Evolutionary conservation across 345 rosid genomes (phyloP).

Genomic region (Eutrema yunnanense): DNA sequence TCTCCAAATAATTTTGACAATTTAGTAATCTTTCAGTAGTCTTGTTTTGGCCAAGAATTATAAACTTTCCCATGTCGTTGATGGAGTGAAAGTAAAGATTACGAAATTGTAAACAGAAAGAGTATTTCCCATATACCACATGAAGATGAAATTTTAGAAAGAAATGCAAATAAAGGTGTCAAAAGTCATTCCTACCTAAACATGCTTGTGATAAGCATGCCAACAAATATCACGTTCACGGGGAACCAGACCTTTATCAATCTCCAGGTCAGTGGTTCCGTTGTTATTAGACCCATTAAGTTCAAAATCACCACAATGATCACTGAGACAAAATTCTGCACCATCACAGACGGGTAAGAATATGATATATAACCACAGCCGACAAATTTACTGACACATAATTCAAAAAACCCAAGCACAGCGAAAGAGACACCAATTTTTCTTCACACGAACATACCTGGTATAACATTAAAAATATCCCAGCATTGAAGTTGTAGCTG

Average conservation of each 20-base stretch:
- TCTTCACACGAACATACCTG: constrained; percentile 48
- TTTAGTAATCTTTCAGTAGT: not conserved
- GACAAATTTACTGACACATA: constrained; percentile 43
- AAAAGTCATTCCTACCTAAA: constrained; percentile 60
- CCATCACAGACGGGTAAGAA: constrained; percentile 11
- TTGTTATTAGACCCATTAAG: constrained; percentile 60
- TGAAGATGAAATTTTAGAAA: not conserved
- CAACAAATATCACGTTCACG: constrained; percentile 89
- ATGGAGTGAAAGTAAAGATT: not conserved
- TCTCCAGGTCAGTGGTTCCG: constrained; percentile 80
- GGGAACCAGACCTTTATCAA: constrained; percentile 95
- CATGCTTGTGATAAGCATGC: constrained; percentile 99
- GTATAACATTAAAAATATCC: constrained; percentile 89
- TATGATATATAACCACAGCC: not conserved
- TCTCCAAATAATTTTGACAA: not conserved
- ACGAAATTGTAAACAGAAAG: not conserved
- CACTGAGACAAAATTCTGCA: constrained; percentile 93
- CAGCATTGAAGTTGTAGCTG: constrained; percentile 88
- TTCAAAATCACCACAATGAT: constrained; percentile 67
- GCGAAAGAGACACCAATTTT: not conserved
- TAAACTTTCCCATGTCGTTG: not conserved
- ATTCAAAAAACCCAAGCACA: constrained; percentile 39
- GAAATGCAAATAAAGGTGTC: not conserved
- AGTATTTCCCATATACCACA: not conserved
- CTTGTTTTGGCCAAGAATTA: not conserved